phyloP scores from a whole-genome alignment of 176 grass and related monocot genomes.

The Cenchrus americanus region DNA sequence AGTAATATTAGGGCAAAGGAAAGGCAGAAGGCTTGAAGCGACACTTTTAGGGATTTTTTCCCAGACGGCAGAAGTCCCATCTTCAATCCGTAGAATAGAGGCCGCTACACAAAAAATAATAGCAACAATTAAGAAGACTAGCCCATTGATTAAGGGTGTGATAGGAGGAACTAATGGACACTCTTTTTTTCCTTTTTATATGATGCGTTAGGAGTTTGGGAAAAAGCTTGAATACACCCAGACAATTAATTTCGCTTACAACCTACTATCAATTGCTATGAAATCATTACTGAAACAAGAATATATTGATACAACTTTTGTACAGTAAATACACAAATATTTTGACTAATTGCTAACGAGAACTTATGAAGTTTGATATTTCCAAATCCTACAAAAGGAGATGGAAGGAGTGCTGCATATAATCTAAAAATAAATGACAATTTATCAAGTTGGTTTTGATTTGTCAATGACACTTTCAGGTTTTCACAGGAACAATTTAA shows the following conservation, averaged over 20 bases:
- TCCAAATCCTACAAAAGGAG: neutral
- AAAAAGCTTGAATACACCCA: neutral
- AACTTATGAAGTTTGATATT: neutral
- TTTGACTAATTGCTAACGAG: neutral
- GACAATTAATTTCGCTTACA: too few species aligned
- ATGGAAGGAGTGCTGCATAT: neutral
- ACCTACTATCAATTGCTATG: neutral
- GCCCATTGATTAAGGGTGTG: neutral
- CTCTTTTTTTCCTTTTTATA: neutral
- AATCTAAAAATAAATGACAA: neutral
- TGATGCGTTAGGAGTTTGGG: neutral
- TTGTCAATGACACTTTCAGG: neutral
- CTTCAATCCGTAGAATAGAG: conserved; percentile 95
- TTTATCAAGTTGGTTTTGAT: neutral
- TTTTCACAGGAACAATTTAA: neutral
- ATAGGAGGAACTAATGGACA: neutral
- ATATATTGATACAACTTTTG: neutral
- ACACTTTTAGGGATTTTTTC: conserved; percentile 76
- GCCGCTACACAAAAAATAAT: conserved; percentile 62
- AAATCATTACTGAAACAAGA: neutral
- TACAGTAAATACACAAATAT: neutral
- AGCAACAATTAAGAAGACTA: conserved; percentile 15
- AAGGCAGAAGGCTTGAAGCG: conserved; percentile 57
- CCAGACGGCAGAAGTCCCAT: conserved; percentile 70
- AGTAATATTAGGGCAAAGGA: conserved; percentile 55